Conservation (phyloP, 805 yeast genomes). For the Maudiozyma bulderi region DNA sequence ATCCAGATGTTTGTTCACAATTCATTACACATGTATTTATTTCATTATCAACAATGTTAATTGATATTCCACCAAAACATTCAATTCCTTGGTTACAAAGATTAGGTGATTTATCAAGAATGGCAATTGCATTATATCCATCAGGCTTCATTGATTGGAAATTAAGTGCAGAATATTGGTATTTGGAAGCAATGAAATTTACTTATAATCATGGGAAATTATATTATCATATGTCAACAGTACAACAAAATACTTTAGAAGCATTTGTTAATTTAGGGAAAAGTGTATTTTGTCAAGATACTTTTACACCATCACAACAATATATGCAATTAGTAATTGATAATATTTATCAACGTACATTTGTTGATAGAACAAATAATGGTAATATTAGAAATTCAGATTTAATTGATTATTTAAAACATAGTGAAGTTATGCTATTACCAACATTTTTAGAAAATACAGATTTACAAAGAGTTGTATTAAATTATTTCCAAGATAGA, state of each 20-base stretch:
- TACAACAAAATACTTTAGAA: slow-evolving; percentile 59
- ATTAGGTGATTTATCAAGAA: slow-evolving; percentile 73
- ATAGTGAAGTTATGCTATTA: slow-evolving; percentile 56
- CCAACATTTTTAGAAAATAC: slow-evolving; percentile 46
- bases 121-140: slow-evolving; percentile 79
- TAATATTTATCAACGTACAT: slow-evolving; percentile 53
- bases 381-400: slow-evolving; percentile 24
- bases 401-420: slow-evolving; percentile 34
- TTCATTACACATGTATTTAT: slow-evolving; percentile 66
- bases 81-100: slow-evolving; percentile 63
- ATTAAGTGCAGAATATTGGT: slow-evolving; percentile 75
- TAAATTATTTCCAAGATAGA: slow-evolving; percentile 52
- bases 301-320: slow-evolving; percentile 75
- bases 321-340: slow-evolving; percentile 71
- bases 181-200: slow-evolving; percentile 58
- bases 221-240: slow-evolving; percentile 81
- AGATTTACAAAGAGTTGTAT: slow-evolving; percentile 49
- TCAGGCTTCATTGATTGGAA: slow-evolving; percentile 82
- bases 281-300: slow-evolving; percentile 69
- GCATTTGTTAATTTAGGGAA: slow-evolving; percentile 75
- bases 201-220: slow-evolving; percentile 79
- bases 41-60: slow-evolving; percentile 33
- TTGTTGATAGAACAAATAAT: slow-evolving; percentile 29
- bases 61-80: slow-evolving; percentile 30
- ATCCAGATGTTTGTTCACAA: slow-evolving; percentile 69